These are phyloP conservation scores for Salicornia ramosissima DNA, from an alignment of 148 eudicot species.

Conservation along the genomic window DNA sequence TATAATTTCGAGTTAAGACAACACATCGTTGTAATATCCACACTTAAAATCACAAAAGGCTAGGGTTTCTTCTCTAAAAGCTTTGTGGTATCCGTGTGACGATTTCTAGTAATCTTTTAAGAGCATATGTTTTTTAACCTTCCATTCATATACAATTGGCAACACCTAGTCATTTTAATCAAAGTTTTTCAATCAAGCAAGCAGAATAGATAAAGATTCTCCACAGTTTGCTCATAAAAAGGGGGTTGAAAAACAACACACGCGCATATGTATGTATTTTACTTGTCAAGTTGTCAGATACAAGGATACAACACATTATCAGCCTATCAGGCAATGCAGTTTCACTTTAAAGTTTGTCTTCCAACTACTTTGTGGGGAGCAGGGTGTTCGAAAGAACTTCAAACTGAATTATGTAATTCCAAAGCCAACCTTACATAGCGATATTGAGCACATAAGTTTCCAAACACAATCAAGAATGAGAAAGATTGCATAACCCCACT, in stretches of 20 bases:
- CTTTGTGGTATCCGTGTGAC: background rate
- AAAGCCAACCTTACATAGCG: no score
- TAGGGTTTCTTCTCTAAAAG: background rate
- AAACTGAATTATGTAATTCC: background rate
- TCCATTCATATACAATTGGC: background rate
- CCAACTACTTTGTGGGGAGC: background rate
- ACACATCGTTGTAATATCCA: background rate
- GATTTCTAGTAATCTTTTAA: background rate
- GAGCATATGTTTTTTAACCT: background rate
- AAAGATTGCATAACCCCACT: background rate
- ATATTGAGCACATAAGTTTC: no score
- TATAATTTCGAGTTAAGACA: conserved; percentile 3
- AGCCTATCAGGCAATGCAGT: no score
- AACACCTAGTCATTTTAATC: background rate
- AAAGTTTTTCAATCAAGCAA: background rate
- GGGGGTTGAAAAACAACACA: background rate
- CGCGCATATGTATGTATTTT: background rate
- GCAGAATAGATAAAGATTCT: background rate
- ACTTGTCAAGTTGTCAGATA: background rate
- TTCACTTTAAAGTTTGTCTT: background rate
- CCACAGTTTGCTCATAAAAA: background rate
- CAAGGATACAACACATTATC: background rate
- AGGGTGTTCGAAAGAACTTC: background rate
- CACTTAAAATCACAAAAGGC: background rate
- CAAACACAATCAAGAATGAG: no score